Evolutionary conservation across 768 basidiomycete species (phyloP).

Genomic region (Termitomyces sp.): DNA sequence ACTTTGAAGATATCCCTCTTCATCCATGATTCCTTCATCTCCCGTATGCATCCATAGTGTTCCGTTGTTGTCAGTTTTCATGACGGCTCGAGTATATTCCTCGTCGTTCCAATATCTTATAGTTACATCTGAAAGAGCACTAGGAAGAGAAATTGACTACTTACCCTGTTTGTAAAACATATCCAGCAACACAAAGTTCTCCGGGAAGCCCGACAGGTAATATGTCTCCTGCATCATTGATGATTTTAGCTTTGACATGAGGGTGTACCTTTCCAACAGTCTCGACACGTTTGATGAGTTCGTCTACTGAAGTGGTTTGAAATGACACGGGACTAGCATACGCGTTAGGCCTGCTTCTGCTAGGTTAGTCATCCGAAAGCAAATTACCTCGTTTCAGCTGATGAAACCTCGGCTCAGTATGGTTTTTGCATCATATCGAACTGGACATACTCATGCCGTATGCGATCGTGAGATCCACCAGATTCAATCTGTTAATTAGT

Average conservation of each 20-base stretch:
- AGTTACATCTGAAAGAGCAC: not conserved
- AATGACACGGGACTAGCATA: conserved; percentile 71
- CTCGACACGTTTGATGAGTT: conserved; percentile 69
- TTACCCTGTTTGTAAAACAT: conserved; percentile 76
- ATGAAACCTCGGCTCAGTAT: conserved; percentile 2
- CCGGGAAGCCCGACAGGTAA: conserved; percentile 73
- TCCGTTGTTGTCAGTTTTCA: conserved; percentile 48
- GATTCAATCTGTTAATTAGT: conserved; percentile 60
- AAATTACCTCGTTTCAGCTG: conserved; percentile 68
- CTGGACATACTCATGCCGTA: conserved; percentile 79
- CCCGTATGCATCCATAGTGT: conserved; percentile 81
- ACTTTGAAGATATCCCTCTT: conserved; percentile 75
- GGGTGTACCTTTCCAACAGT: conserved; percentile 76
- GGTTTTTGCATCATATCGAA: not conserved
- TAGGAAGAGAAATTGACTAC: conserved; percentile 9
- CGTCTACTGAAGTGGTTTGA: conserved; percentile 66
- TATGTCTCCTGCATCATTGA: conserved; percentile 50
- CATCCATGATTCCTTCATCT: conserved; percentile 76
- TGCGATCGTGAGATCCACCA: conserved; percentile 67
- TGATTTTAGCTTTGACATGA: conserved; percentile 71
- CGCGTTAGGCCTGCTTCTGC: not conserved
- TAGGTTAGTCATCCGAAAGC: not conserved
- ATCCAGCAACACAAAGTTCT: conserved; percentile 70
- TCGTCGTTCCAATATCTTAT: conserved; percentile 72
- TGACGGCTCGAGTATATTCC: conserved; percentile 55